phyloP scores from a whole-genome alignment of 139 green algal genomes.

The Nannochloris sp. region DNA sequence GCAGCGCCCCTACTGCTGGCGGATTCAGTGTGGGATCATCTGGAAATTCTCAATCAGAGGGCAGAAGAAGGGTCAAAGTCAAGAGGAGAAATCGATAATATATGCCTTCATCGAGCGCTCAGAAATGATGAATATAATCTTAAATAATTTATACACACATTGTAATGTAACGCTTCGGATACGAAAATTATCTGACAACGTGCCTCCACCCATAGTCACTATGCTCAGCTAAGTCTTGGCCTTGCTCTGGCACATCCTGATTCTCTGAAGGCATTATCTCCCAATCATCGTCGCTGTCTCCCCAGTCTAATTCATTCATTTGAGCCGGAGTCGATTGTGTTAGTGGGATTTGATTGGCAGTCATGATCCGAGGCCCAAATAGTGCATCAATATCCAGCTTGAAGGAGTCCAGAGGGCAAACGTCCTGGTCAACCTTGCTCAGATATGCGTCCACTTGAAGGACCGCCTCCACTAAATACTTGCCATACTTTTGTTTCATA shows the following conservation, averaged over 20 bases:
- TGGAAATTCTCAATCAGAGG: conserved; percentile 24
- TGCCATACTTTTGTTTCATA: conserved; percentile 23
- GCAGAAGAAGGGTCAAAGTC: conserved; percentile 24
- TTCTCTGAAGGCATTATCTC: background rate
- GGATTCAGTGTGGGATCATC: conserved; percentile 23
- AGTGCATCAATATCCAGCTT: conserved; percentile 17
- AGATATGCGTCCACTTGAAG: conserved; percentile 24
- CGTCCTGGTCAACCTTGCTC: background rate
- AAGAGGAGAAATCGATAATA: conserved; percentile 11
- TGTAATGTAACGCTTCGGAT: no score
- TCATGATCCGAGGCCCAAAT: background rate
- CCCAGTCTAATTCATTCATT: background rate
- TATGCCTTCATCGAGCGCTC: no score
- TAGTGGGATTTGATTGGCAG: conserved; percentile 1
- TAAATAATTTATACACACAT: no score
- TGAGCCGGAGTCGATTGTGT: conserved; percentile 1
- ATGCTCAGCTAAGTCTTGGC: no score
- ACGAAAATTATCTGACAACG: background rate
- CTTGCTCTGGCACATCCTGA: background rate
- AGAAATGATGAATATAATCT: no score
- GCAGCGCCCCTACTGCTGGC: conserved; percentile 1
- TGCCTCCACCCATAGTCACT: background rate
- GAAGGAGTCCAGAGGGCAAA: conserved; percentile 19
- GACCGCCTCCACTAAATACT: conserved; percentile 14
- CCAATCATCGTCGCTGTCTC: conserved; percentile 6